Evolutionary conservation across 805 yeast genomes (phyloP), one percentile per base, ranked within the genome.

Genomic region (Spathaspora arborariae): DNA sequence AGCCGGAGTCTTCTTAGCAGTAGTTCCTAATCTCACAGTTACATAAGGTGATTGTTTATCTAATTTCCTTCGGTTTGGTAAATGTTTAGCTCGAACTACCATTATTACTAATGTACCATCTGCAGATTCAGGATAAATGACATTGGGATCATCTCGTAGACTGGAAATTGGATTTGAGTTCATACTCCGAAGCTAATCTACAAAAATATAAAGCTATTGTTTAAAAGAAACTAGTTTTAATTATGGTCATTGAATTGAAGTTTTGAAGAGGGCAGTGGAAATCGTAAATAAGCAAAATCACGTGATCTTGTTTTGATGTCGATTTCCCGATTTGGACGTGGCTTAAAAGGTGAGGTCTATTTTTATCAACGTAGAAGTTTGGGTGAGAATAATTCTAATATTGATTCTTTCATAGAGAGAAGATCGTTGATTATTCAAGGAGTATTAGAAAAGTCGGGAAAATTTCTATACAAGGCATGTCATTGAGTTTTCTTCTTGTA

Each of bases 11-110:
- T 85, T 81, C 52, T 86, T 82, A 8, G 95, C 92, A 56, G 80
- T 79, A 49, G 88, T 88, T 22, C 91, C 92, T 4, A 94, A 74
- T 47, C 98, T 72, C 10, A 88, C 74, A 5, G 92, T 81, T 50
- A 90, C 85, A 66, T 88, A 91, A 2, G 98, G 99, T 53, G 88
- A 85, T 65, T 94, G 99, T 58, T 94, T 94, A 58, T 95, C 97
- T 44, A 92, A 72, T 51, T 85, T 88, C 33, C 92, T 74, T 51
- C 89, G 71, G 65, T 94, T 92, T 20, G 96, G 96, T 39, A 94
- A 76, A 57, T 89, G 95, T 57, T 84, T 82, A 1, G 94, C 96
- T 52, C 88, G 79, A 45, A 85, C 76, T 3, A 91, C 87, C 51
- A 88, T 84, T 4, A 90, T 79, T 33, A 88, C 85, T 47, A 91